Conservation (phyloP, 352 stramenopile genomes). For the Globisporangium yorkense region DNA sequence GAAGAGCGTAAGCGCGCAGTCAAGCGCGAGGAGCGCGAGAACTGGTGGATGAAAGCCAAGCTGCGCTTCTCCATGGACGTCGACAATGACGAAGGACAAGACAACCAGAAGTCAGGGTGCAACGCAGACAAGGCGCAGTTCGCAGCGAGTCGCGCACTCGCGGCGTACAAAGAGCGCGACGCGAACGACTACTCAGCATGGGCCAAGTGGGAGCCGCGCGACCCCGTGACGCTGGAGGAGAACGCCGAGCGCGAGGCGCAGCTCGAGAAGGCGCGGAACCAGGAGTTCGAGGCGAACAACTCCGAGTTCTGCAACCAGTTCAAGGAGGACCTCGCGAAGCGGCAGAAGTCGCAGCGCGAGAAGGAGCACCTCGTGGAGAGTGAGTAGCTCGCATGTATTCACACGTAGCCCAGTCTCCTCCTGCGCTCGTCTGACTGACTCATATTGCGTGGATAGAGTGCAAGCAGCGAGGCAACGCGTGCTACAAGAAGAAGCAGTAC, state of each 20-base stretch:
- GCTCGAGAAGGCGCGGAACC: conserved; percentile 59
- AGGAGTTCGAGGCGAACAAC: conserved; percentile 72
- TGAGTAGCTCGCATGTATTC: conserved; percentile 14
- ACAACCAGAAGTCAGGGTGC: conserved; percentile 13
- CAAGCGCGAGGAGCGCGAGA: conserved; percentile 58
- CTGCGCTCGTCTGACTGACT: neutral
- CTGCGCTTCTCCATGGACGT: conserved; percentile 38
- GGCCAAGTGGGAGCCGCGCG: conserved; percentile 64
- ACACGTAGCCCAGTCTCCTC: neutral
- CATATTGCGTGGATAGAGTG: conserved; percentile 26
- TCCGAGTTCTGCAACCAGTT: conserved; percentile 78
- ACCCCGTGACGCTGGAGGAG: conserved; percentile 61
- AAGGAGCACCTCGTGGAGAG: conserved; percentile 47
- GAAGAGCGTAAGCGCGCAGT: conserved; percentile 27
- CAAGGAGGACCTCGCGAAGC: conserved; percentile 59
- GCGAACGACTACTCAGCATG: conserved; percentile 83
- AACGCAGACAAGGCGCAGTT: conserved; percentile 11
- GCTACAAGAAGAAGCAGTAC: conserved; percentile 61
- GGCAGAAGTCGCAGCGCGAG: conserved; percentile 45
- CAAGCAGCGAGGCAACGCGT: conserved; percentile 50
- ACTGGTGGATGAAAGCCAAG: conserved; percentile 64
- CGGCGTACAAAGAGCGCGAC: conserved; percentile 66
- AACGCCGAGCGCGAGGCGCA: conserved; percentile 42
- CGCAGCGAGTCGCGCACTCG: conserved; percentile 50
- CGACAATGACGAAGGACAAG: conserved; percentile 11